Evolutionary conservation across 2,329 filamentous ascomycete species (phyloP).

Genomic region (Volutella citrinella): DNA sequence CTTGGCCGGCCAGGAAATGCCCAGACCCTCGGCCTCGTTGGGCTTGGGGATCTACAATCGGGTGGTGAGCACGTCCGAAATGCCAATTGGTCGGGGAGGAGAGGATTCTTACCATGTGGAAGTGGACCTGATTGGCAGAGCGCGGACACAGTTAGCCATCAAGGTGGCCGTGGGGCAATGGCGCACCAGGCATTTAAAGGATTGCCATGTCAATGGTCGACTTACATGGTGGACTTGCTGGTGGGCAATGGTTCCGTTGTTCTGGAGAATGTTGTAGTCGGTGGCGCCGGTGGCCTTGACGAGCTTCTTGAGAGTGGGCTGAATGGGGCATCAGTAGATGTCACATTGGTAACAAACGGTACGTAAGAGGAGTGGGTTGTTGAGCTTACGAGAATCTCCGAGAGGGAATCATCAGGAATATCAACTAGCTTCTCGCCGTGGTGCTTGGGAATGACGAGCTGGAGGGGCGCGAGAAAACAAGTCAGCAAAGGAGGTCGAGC

Average conservation of each 20-base stretch:
- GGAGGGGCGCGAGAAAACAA: no score
- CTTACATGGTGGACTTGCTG: slow-evolving; percentile 89
- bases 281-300: slow-evolving; percentile 70
- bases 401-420: slow-evolving; percentile 84
- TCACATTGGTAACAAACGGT: not conserved
- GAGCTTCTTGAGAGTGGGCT: slow-evolving; percentile 71
- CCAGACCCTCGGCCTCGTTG: slow-evolving; percentile 75
- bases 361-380: not conserved
- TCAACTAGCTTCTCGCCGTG: slow-evolving; percentile 90
- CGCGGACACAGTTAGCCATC: no score
- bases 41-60: slow-evolving; percentile 82
- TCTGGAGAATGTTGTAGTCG: slow-evolving; percentile 94
- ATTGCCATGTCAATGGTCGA: slow-evolving; percentile 17
- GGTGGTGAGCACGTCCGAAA: slow-evolving; percentile 7
- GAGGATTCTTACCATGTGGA: slow-evolving; percentile 71
- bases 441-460: slow-evolving; percentile 96
- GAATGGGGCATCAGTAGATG: slow-evolving; percentile 4
- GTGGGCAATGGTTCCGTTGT: slow-evolving; percentile 89
- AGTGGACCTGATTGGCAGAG: slow-evolving; percentile 84
- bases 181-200: no score
- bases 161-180: no score
- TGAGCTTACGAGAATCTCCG: slow-evolving; percentile 69
- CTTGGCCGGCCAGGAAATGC: slow-evolving; percentile 75
- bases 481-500: no score
- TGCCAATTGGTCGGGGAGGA: not conserved